phyloP scores from a whole-genome alignment of 164 flowering plant species.

The Vitis riparia region DNA sequence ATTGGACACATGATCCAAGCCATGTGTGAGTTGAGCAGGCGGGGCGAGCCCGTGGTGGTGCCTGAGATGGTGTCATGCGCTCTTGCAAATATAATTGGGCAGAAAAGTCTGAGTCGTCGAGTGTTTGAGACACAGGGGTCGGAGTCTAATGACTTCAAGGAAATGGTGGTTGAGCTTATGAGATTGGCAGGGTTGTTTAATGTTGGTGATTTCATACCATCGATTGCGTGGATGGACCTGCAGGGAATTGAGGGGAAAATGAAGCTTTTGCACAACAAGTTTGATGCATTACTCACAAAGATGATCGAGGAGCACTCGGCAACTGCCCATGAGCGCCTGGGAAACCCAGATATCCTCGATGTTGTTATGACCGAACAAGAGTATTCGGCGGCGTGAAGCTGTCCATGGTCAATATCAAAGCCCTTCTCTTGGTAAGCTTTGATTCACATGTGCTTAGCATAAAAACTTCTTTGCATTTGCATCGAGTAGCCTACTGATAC shows the following conservation, averaged over 20 bases:
- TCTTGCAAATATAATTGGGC: conserved; percentile 49
- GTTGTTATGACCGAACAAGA: conserved; percentile 17
- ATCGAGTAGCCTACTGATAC: too few relatives aligned
- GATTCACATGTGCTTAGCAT: not conserved
- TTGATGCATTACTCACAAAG: conserved; percentile 26
- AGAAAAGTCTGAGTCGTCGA: conserved; percentile 36
- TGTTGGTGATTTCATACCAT: conserved; percentile 52
- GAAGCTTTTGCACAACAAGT: conserved; percentile 39
- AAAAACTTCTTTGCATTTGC: too few relatives aligned
- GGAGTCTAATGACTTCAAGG: conserved; percentile 47
- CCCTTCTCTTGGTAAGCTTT: conserved; percentile 36
- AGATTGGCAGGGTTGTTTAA: conserved; percentile 36
- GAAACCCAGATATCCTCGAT: conserved; percentile 37
- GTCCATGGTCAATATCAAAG: conserved; percentile 35
- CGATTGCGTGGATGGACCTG: conserved; percentile 45
- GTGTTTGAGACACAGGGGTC: conserved; percentile 38
- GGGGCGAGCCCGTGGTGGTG: conserved; percentile 27
- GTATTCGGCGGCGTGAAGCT: conserved; percentile 22
- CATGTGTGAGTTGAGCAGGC: conserved; percentile 24
- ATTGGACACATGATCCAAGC: conserved; percentile 35
- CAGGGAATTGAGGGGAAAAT: conserved; percentile 43
- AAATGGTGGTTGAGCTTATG: conserved; percentile 59
- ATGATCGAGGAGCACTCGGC: conserved; percentile 39
- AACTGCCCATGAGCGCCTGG: conserved; percentile 18
- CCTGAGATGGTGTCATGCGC: conserved; percentile 36